Conservation (phyloP, 257 asterid species). For the Solanum microdontum region DNA sequence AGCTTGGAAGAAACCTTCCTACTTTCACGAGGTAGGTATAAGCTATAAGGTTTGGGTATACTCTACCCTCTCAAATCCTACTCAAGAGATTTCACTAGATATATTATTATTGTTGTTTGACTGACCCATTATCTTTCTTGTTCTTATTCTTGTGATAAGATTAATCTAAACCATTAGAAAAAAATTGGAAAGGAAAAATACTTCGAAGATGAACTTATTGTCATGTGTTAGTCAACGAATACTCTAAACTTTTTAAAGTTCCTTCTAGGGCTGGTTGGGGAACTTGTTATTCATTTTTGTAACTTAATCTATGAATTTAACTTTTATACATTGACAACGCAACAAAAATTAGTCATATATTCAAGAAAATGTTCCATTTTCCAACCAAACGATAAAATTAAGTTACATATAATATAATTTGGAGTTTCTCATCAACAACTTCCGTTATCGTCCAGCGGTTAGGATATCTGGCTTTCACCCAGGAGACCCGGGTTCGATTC, state of each 20-base stretch:
- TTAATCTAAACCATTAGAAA: not conserved
- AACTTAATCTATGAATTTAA: not conserved
- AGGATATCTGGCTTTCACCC: conserved; percentile 99
- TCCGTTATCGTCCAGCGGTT: conserved; percentile 89
- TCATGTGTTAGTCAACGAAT: not conserved
- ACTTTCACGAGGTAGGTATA: not conserved
- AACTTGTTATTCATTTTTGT: not conserved
- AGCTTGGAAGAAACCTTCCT: not conserved
- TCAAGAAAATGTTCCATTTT: not conserved
- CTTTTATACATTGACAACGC: not conserved
- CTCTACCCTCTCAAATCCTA: fast-evolving
- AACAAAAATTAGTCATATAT: not conserved
- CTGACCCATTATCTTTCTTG: not conserved
- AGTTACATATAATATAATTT: no score
- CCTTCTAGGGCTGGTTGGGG: not conserved
- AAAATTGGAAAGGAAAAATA: not conserved
- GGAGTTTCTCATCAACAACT: no score
- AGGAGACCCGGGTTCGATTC: conserved; percentile 97
- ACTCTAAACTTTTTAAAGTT: not conserved
- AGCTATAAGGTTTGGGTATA: not conserved
- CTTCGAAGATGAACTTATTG: not conserved
- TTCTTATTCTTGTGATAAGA: not conserved
- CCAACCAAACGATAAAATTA: not conserved
- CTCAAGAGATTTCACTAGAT: not conserved
- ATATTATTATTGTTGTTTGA: not conserved